Conservation (phyloP, 23 red algal species). For the Agarophyton chilense region DNA sequence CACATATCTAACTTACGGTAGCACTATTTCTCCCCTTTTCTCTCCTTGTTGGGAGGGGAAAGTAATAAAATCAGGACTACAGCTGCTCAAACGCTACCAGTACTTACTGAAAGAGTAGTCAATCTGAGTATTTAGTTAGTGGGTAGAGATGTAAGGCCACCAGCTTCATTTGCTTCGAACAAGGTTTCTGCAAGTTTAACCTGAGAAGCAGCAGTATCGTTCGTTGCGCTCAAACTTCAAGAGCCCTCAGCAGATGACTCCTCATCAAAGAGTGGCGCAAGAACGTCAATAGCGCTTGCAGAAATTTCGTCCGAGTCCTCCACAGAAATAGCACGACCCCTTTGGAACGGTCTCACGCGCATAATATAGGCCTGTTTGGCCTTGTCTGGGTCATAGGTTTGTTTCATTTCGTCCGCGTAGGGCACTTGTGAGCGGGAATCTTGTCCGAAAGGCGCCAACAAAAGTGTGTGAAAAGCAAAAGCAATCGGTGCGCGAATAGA, state of each 20-base stretch:
- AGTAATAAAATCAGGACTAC: not conserved
- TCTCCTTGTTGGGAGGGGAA: not conserved
- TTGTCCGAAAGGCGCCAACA: conserved; percentile 59
- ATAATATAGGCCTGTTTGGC: conserved; percentile 51
- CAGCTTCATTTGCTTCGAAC: not conserved
- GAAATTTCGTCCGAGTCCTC: conserved; percentile 20
- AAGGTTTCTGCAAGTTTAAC: not conserved
- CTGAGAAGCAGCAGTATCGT: conserved; percentile 20
- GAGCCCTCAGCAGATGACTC: conserved; percentile 2
- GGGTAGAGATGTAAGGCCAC: conserved; percentile 8
- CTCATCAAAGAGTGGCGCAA: conserved; percentile 42
- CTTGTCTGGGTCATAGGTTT: conserved; percentile 64
- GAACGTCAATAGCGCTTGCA: not conserved
- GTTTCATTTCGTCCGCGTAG: conserved; percentile 58
- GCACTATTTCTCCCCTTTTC: not conserved
- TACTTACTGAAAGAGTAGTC: not conserved
- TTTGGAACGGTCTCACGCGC: conserved; percentile 46
- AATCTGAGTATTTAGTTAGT: conserved; percentile 40
- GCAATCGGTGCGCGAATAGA: conserved; percentile 79
- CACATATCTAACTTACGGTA: not conserved
- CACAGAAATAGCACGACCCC: not conserved
- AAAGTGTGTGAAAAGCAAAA: conserved; percentile 82
- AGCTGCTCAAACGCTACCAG: not conserved
- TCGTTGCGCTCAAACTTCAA: not conserved
- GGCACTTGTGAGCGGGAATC: conserved; percentile 41